Evolutionary conservation across 2,329 filamentous ascomycete species (phyloP).

Genomic region (Sporothrix brasiliensis): DNA sequence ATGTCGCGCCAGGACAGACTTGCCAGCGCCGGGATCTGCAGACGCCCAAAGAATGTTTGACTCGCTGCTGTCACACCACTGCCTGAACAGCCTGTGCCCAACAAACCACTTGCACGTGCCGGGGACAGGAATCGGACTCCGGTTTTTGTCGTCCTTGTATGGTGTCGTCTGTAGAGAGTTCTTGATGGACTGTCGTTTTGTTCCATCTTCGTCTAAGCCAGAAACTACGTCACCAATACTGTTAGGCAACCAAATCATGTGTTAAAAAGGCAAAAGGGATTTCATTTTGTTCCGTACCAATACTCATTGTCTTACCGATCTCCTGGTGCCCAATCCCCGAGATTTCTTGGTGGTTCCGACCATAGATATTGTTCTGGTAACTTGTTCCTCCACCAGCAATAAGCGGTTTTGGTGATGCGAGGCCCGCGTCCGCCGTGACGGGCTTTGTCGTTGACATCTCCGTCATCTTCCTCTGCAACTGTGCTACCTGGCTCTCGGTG

Average conservation of each 20-base stretch:
- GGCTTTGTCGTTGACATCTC: not conserved
- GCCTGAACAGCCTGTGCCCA: not conserved
- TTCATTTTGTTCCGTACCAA: not conserved
- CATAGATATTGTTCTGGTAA: not conserved
- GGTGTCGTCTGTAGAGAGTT: not conserved
- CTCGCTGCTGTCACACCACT: not conserved
- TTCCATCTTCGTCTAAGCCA: no score
- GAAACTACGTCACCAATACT: not conserved
- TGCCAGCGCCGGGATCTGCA: not conserved
- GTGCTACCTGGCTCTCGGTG: not conserved
- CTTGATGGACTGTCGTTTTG: not conserved
- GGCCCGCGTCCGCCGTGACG: not conserved
- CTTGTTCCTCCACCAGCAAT: not conserved
- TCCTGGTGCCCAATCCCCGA: not conserved
- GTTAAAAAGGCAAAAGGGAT: not conserved
- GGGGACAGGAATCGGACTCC: not conserved
- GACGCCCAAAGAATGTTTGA: not conserved
- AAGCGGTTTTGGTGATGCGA: not conserved
- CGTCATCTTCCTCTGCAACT: not conserved
- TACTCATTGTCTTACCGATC: not conserved
- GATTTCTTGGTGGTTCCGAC: not conserved
- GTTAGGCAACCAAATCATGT: not conserved
- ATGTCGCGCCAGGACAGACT: not conserved
- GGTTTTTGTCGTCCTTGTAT: not conserved
- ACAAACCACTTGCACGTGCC: constrained; percentile 6